Conservation (phyloP, 345 rosid species). For the Eucalyptus pumila region DNA sequence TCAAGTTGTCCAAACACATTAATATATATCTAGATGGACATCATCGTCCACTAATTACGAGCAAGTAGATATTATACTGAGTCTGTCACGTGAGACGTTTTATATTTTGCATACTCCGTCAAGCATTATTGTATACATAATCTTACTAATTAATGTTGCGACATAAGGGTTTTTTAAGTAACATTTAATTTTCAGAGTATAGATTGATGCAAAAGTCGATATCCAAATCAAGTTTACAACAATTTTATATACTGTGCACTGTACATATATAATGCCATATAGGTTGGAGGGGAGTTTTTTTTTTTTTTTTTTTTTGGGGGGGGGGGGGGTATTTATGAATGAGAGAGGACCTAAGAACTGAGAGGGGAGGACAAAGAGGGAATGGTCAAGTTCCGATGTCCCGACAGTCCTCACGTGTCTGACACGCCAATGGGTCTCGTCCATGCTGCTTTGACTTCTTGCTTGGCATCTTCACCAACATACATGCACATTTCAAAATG, state of each 20-base stretch:
- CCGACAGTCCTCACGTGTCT: conserved; percentile 24
- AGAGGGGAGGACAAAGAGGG: neutral
- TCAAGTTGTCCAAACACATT: neutral
- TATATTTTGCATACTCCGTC: neutral
- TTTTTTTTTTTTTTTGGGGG: neutral
- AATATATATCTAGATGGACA: neutral
- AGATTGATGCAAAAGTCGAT: neutral
- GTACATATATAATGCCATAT: neutral
- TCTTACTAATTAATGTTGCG: neutral
- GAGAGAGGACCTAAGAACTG: neutral
- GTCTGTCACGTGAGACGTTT: neutral
- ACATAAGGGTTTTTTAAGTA: rapidly evolving
- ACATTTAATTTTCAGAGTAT: neutral
- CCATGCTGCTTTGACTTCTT: neutral
- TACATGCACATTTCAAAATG: neutral
- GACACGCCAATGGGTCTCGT: neutral
- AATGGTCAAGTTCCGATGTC: conserved; percentile 10
- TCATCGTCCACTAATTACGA: neutral
- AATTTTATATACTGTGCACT: neutral
- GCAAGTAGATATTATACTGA: neutral
- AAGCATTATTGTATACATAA: neutral
- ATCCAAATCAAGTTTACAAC: neutral
- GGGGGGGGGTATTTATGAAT: neutral
- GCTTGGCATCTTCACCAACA: neutral
- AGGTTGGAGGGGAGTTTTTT: neutral